Conservation (phyloP, 2,329 filamentous ascomycete species). For the Neurospora crassa region DNA sequence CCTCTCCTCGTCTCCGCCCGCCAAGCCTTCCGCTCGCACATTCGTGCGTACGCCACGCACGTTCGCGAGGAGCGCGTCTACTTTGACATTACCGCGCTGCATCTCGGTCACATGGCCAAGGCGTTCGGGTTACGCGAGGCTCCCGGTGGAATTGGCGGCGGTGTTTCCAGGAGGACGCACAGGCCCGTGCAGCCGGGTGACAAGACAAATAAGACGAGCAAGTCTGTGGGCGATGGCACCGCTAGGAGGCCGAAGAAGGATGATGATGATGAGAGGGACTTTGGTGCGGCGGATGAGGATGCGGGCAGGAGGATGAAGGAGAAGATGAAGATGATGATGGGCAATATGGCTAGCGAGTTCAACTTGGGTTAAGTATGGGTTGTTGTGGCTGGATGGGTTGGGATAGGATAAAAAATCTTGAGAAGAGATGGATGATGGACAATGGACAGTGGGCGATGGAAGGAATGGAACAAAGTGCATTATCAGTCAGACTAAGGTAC, state of each 20-base stretch:
- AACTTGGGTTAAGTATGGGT: conserved; percentile 13
- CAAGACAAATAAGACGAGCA: conserved; percentile 9
- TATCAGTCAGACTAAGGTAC: neutral
- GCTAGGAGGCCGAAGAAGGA: conserved; percentile 28
- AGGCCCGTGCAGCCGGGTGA: conserved; percentile 23
- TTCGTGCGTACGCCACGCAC: conserved; percentile 92
- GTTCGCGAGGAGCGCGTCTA: conserved; percentile 72
- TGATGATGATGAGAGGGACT: conserved; percentile 29
- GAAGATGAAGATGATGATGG: conserved; percentile 21
- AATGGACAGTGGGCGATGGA: neutral
- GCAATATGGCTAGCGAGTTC: conserved; percentile 18
- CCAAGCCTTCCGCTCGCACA: conserved; percentile 81
- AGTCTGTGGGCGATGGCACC: conserved; percentile 12
- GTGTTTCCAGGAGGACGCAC: conserved; percentile 36
- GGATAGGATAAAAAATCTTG: neutral
- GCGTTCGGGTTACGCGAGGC: conserved; percentile 84
- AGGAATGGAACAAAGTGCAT: neutral
- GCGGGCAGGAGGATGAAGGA: conserved; percentile 45
- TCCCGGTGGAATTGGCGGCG: conserved; percentile 68
- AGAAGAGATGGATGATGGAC: no score
- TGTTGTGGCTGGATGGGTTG: neutral
- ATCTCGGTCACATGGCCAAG: conserved; percentile 89
- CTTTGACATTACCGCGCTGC: conserved; percentile 86
- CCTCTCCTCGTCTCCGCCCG: conserved; percentile 71
- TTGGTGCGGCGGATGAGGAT: conserved; percentile 41